Base-by-base conservation (phyloP, 106 monocot species). In the Iris macrosiphon region DNA sequence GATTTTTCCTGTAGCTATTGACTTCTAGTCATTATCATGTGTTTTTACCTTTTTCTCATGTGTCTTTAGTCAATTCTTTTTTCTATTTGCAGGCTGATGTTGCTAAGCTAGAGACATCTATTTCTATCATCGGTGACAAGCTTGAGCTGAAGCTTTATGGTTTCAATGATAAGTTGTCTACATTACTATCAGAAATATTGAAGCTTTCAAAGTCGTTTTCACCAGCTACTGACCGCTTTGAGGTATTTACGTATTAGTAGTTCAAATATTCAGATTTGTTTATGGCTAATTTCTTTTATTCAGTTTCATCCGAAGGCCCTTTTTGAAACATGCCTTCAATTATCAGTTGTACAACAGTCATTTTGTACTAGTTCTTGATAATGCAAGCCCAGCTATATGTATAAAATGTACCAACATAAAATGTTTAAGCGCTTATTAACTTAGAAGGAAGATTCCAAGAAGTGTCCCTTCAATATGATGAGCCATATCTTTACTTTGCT, bases 101-200 rank as follows among this genome's bases (percentile, higher is more conserved):
- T 23, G 96, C 96, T 41, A 96, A 90, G 69, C 66, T 96, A 65
- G 96, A 83, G 20, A 83, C 90, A 32, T 74, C 86, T 50, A 64
- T 96, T 47, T 67, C 72, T n/a, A 64, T 87, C 38, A 44, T 72
- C 50, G 79, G 75, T 29, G 80, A 83, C 66, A 96, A 83, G 52
- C 68, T 96, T 68, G 96, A 90, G 65, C 64, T 96, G 28, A 96
- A 73, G 50, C 61, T 90, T 43, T 90, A 70, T 68, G 96, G 96
- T 56, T 96, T 82, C 70, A 96, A 96, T 75, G 90, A 96, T 47
- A 96, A 96, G 49, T 30, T 96, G 12, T 49, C 86, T 22, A 49
- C 61, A 22, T 68, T 96, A 52, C 57, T 96, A 44, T 69, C 72
- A 3, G 90, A 77, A 42, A 87, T 96, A 52, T 75, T 96, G 67